Base-by-base conservation (phyloP, 2,329 filamentous ascomycete genomes). In the Sordariomycetes sp. region DNA sequence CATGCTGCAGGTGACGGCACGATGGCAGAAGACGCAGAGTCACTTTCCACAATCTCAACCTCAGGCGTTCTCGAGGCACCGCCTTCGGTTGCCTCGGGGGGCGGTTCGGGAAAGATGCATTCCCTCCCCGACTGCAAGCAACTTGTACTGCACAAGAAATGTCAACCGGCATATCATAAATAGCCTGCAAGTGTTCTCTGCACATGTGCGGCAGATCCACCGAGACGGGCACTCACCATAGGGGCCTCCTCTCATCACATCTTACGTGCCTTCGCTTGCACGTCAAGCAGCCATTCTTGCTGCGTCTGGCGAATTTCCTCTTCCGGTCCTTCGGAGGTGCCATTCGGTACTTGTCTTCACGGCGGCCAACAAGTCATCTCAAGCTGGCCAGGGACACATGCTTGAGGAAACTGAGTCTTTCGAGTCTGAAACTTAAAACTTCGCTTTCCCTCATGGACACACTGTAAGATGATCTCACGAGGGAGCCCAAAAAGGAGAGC, bases 81-180 rank as follows among this genome's bases (percentile, higher is more conserved):
- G n/a, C n/a, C n/a, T n/a, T n/a, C n/a, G n/a, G n/a, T n/a, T n/a
- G n/a, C n/a, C n/a, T n/a, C 11, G 12, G 5, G 6, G n/a, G 15
- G 29, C 9, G 30, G 10, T 9, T 16, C 40, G n/a, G 50, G 50
- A 40, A 57, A 58, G 30, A 53, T 54, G 49, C 63, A 65, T 41
- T 60, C 60, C 46, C 53, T 59, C 38, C 63, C 63, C 36, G 55
- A 59, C 35, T 63, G 61, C 41, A 65, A 57, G 42, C 63, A 66
- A 39, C 59, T 63, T 38, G 61, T 64, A 41, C 63, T 66, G 39
- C 35, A 15, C 8, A n/a, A n/a, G n/a, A n/a, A 14, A 14, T 17
- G 29, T 36, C 14, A 36, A 30, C 14, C 12, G 10, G 12, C 5
- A 19, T 8, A 18, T 4, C 29, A 18, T 12, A 15, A 11, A 15